These are phyloP conservation scores for Haematococcus lacustris DNA, from an alignment of 139 green algal species.

Conservation along the genomic window DNA sequence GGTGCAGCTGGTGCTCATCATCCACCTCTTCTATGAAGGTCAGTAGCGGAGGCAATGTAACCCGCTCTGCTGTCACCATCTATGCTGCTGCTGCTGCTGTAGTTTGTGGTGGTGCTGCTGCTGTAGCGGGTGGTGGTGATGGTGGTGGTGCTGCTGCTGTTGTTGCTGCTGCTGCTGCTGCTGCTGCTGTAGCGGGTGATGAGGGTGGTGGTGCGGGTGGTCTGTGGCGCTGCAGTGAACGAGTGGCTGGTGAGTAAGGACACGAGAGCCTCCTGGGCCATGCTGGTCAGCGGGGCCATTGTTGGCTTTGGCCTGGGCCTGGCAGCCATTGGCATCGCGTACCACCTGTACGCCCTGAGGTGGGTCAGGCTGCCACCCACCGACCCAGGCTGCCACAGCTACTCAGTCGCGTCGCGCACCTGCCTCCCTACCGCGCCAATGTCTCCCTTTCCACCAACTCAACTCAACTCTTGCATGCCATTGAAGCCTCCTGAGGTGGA, in stretches of 20 bases:
- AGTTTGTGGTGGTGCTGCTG: no score
- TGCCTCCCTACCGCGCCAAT: no score
- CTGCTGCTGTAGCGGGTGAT: no score
- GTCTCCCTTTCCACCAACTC: neutral
- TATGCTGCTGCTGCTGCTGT: no score
- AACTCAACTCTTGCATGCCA: neutral
- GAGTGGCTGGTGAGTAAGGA: conserved; percentile 42
- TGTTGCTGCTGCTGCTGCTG: no score
- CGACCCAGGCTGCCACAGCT: neutral
- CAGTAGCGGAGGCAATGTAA: no score
- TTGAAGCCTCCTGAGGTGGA: neutral
- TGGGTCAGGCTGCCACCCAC: neutral
- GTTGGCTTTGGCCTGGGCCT: conserved; percentile 40
- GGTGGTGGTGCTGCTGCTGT: no score
- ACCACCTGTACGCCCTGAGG: conserved; percentile 59
- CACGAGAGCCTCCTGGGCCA: conserved; percentile 14
- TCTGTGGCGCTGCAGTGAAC: no score
- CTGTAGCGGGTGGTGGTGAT: no score
- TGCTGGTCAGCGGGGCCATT: conserved; percentile 33
- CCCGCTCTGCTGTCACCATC: no score
- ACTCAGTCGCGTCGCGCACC: no score
- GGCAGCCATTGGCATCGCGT: conserved; percentile 52
- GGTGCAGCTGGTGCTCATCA: conserved; percentile 68
- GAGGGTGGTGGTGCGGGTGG: no score
- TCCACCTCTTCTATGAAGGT: conserved; percentile 68